Evolutionary conservation across 176 grass and related monocot genomes (phyloP).

Genomic region (Ensete ventricosum): DNA sequence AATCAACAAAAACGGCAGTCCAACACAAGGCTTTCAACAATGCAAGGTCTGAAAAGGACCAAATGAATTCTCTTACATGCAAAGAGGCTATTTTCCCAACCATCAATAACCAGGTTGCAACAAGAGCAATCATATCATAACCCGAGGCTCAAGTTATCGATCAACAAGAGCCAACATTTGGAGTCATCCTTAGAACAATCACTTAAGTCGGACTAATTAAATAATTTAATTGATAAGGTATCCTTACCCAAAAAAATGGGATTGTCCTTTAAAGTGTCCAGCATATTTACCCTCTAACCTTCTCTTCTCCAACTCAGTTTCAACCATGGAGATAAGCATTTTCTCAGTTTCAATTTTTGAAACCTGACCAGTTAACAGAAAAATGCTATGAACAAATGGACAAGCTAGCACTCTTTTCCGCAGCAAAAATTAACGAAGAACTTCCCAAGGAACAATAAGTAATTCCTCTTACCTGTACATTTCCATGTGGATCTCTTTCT

Average conservation of each 20-base stretch:
- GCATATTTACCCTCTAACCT: conserved; percentile 65
- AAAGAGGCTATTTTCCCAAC: too few relatives aligned
- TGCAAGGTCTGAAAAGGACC: too few relatives aligned
- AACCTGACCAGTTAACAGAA: conserved; percentile 33
- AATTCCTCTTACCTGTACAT: conserved; percentile 70
- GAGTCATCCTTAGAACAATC: background rate
- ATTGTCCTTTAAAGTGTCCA: conserved; percentile 73
- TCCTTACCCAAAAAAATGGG: conserved; percentile 97
- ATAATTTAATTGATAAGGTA: background rate
- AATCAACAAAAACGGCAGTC: too few relatives aligned
- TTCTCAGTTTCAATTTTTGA: conserved; percentile 99
- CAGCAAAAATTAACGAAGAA: background rate
- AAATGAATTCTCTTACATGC: too few relatives aligned
- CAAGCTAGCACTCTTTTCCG: background rate
- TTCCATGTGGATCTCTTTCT: conserved; percentile 98
- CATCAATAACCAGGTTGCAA: too few relatives aligned
- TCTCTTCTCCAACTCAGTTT: conserved; percentile 93
- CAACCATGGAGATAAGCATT: conserved; percentile 98
- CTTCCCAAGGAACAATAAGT: background rate
- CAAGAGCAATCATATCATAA: too few relatives aligned
- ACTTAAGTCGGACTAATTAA: background rate
- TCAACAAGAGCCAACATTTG: background rate
- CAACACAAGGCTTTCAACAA: too few relatives aligned
- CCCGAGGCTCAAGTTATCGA: background rate
- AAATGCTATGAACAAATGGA: background rate